These are phyloP conservation scores for Forsythia suspensa DNA, from an alignment of 257 asterid genomes.

Conservation along the genomic window DNA sequence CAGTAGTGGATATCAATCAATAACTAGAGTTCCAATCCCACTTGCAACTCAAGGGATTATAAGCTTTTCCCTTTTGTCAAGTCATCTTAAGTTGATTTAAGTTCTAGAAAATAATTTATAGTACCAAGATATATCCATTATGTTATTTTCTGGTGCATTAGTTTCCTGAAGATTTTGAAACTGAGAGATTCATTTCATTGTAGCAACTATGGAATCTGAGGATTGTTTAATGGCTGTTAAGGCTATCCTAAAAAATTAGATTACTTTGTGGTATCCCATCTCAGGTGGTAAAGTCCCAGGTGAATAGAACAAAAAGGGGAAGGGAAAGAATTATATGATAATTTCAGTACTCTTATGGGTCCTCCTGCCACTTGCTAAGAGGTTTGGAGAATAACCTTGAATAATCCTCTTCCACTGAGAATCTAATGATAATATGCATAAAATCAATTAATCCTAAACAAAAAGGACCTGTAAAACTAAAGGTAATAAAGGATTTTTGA, in stretches of 20 bases:
- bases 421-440: neutral
- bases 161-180: neutral
- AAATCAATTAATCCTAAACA: neutral
- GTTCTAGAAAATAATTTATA: neutral
- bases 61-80: neutral
- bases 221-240: neutral
- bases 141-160: neutral
- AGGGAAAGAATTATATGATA: neutral
- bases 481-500: neutral
- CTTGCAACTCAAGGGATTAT: constrained; percentile 12
- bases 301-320: neutral
- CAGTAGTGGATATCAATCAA: neutral
- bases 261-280: neutral
- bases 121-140: neutral
- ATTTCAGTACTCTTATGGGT: neutral
- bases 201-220: neutral
- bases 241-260: neutral
- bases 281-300: neutral
- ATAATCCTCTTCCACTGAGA: neutral
- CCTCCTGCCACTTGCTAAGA: neutral
- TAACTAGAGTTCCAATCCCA: too few species aligned
- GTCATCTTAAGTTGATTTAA: neutral
- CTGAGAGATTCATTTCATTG: neutral
- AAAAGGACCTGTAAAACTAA: neutral
- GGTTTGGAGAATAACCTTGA: neutral